A percentile compares a stretch with the other conserved stretches of the same genome.
Conservation (phyloP, 2,329 filamentous ascomycete genomes). For the Zymoseptoria ardabiliae region DNA sequence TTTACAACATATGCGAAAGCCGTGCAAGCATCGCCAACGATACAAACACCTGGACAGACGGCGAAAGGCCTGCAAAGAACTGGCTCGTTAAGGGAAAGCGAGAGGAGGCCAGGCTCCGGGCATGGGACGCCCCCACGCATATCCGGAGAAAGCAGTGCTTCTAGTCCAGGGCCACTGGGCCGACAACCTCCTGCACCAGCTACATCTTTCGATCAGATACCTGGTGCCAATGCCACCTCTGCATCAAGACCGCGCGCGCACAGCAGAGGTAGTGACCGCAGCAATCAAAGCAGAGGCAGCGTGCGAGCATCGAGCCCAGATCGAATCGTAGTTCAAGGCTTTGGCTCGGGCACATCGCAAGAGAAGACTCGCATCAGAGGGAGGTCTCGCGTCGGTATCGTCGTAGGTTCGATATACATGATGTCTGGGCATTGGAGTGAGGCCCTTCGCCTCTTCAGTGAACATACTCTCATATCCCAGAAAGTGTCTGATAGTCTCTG, state of each 20-base stretch:
- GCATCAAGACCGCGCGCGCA: constrained; percentile 15
- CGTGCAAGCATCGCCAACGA: constrained; percentile 50
- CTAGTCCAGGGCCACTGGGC: constrained; percentile 17
- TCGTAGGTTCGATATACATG: constrained; percentile 79
- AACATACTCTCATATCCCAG: constrained; percentile 70
- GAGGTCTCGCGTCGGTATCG: constrained; percentile 68
- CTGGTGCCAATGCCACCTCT: constrained; percentile 35
- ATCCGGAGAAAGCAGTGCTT: constrained; percentile 7
- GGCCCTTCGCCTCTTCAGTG: constrained; percentile 73
- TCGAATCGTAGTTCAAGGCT: constrained; percentile 58
- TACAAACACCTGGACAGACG: constrained; percentile 62
- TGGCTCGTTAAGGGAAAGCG: constrained; percentile 16
- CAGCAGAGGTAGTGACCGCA: constrained; percentile 21
- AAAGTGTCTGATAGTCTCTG: constrained; percentile 87
- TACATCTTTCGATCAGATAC: constrained; percentile 50
- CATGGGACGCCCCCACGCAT: constrained; percentile 13
- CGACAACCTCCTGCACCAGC: constrained; percentile 34
- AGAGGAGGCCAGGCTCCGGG: constrained; percentile 18
- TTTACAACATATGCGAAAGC: constrained; percentile 43
- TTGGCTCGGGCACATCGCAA: constrained; percentile 51
- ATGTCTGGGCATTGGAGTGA: constrained; percentile 86
- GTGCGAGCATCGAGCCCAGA: constrained; percentile 40
- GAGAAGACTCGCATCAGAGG: constrained; percentile 64
- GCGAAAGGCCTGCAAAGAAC: constrained; percentile 37
- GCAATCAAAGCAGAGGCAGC: constrained; percentile 14